Evolutionary conservation across 441 rosid species (phyloP), one percentile per base, ranked within the genome.

Genomic region (Brassica balearica): DNA sequence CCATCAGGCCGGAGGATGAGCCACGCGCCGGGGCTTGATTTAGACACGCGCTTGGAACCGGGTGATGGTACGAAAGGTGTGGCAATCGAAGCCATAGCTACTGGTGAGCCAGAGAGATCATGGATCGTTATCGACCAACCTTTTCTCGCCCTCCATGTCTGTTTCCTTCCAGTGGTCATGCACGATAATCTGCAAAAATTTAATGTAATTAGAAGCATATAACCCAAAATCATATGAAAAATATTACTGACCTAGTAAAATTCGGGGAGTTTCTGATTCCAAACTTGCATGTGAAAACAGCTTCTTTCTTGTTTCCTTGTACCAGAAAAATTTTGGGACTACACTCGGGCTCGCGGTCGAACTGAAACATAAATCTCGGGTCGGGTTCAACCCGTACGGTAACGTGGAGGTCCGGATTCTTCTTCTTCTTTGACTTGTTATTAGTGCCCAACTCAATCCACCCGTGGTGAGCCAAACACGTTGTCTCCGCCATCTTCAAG

Each of bases 81-180:
- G 55, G 15, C 53, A 4, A 65, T 65, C 20, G 69, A 8, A 65
- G 69, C 69, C 29, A 65, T 19, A 19, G 55, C 69, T 65, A 65
- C 69, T 10, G 69, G 69, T 2, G 69, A 65, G 15, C 69, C 69
- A 11, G 55, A 65, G 69, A 65, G 69, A 65, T 65, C 69, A 38
- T 38, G 69, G 29, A 65, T 65, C 1, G 69, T 65, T 65, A 65
- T 38, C 25, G 69, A 38, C 69, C 69, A 65, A 38, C 55, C 69
- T 65, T 65, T 65, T 19, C 55, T 65, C 29, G 7, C 69, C 3
- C 2, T 65, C 55, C 14, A 19, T 19, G 55, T 10, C 6, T 65
- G 29, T 11, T 38, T 25, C 69, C 20, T 65, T 38, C 27, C 17
- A 10, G 6, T 38, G 29, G 2, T 65, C 69, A 38, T 2, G 1